phyloP scores from a whole-genome alignment of 2,329 filamentous ascomycete genomes.

The Drechslerella coelobrocha region DNA sequence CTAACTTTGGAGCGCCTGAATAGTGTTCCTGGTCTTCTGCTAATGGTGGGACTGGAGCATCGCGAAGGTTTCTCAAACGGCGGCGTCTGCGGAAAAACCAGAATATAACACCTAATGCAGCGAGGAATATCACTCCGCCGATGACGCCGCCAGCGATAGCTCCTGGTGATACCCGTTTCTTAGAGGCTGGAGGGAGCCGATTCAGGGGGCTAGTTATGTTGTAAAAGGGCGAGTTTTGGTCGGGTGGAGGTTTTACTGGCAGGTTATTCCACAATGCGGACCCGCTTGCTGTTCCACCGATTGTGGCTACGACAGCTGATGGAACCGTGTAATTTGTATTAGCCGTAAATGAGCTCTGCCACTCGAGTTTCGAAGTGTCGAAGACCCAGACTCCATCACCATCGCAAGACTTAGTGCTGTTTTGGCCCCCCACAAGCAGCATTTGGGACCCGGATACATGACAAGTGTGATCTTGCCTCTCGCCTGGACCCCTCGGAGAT shows the following conservation, averaged over 20 bases:
- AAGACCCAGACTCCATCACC: conserved; percentile 23
- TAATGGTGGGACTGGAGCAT: conserved; percentile 4
- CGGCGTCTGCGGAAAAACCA: conserved; percentile 5
- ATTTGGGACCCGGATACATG: conserved; percentile 26
- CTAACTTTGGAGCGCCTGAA: too few relatives aligned
- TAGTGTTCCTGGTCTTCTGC: too few relatives aligned
- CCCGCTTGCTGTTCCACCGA: conserved; percentile 12
- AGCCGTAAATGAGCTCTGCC: conserved; percentile 15
- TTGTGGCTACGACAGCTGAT: background rate
- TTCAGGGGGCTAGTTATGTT: conserved; percentile 2
- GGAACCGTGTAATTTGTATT: conserved; percentile 16
- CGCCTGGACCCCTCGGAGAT: conserved; percentile 5
- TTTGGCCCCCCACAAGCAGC: conserved; percentile 23
- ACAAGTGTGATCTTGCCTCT: conserved; percentile 32
- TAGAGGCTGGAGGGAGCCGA: background rate
- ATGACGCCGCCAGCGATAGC: conserved; percentile 26
- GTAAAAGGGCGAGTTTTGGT: conserved; percentile 19
- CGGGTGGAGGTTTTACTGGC: conserved; percentile 5
- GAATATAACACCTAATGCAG: background rate
- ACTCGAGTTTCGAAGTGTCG: conserved; percentile 25
- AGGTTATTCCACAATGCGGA: conserved; percentile 19
- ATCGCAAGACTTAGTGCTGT: conserved; percentile 16
- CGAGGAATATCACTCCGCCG: conserved; percentile 7
- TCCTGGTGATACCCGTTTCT: background rate
- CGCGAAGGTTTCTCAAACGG: background rate